Conservation (phyloP, 2,329 filamentous ascomycete genomes). For the Arthrobotrys conoides region DNA sequence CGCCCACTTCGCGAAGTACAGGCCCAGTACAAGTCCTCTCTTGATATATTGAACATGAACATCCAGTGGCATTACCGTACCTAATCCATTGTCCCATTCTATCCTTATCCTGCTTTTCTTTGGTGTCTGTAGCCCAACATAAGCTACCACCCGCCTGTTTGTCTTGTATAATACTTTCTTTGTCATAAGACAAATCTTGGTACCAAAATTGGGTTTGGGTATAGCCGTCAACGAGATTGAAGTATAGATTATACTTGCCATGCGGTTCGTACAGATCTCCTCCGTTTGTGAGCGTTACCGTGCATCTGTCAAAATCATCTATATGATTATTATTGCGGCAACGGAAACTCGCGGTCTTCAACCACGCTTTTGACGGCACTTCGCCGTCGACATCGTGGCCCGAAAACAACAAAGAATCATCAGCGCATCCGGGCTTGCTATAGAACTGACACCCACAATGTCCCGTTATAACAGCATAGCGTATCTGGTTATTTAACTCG, state of each 20-base stretch:
- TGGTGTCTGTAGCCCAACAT: background rate
- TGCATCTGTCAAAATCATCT: background rate
- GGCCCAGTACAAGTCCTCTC: background rate
- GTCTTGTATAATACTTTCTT: background rate
- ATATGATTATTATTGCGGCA: background rate
- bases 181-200: background rate
- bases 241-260: background rate
- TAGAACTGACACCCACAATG: background rate
- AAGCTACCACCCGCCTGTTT: background rate
- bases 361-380: background rate
- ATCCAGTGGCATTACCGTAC: background rate
- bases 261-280: background rate
- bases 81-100: background rate
- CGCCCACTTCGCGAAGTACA: background rate
- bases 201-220: background rate
- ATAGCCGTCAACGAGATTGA: background rate
- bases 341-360: background rate
- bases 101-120: background rate
- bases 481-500: background rate
- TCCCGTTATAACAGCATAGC: background rate
- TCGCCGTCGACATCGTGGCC: constrained; percentile 5
- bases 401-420: background rate
- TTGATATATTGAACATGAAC: background rate
- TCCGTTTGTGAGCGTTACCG: background rate
- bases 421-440: background rate